A percentile compares a stretch with the other conserved stretches of the same genome.
These are phyloP conservation scores for Lonicera japonica DNA, from an alignment of 129 eudicot genomes.

Conservation along the genomic window DNA sequence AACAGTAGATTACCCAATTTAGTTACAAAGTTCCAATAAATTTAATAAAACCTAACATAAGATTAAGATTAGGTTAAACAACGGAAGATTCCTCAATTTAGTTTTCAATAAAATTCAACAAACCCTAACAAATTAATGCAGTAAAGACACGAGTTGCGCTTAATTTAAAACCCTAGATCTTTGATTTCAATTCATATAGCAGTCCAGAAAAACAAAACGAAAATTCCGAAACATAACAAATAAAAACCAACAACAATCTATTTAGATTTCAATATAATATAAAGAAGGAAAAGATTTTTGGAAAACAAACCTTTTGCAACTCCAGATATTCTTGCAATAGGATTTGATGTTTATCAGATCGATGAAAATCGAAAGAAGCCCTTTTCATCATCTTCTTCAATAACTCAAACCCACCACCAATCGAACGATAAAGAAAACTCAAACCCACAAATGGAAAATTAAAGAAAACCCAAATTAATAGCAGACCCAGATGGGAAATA, in stretches of 20 bases:
- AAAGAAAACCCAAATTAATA: neutral
- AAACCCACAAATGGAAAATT: conserved; percentile 13
- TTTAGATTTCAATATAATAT: neutral
- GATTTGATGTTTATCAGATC: conserved; percentile 26
- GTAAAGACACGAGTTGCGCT: neutral
- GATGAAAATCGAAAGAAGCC: conserved; percentile 21
- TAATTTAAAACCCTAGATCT: neutral
- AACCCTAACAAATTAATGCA: neutral
- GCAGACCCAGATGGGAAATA: neutral
- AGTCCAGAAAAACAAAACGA: too few species aligned
- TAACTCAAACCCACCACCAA: conserved; percentile 7
- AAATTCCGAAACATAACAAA: neutral
- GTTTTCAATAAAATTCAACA: neutral
- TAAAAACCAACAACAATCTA: neutral
- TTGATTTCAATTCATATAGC: too few species aligned
- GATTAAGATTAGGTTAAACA: too few species aligned
- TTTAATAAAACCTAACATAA: too few species aligned
- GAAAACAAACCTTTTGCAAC: conserved; percentile 41
- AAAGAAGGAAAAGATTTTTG: neutral
- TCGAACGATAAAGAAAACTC: conserved; percentile 2
- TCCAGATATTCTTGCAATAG: conserved; percentile 37
- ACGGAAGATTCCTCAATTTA: too few species aligned
- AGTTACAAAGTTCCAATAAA: too few species aligned
- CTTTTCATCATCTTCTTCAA: conserved; percentile 34
- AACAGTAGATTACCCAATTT: too few species aligned